Evolutionary conservation across 2,329 filamentous ascomycete genomes (phyloP).

Genomic region (Tricladium varicosporioides): DNA sequence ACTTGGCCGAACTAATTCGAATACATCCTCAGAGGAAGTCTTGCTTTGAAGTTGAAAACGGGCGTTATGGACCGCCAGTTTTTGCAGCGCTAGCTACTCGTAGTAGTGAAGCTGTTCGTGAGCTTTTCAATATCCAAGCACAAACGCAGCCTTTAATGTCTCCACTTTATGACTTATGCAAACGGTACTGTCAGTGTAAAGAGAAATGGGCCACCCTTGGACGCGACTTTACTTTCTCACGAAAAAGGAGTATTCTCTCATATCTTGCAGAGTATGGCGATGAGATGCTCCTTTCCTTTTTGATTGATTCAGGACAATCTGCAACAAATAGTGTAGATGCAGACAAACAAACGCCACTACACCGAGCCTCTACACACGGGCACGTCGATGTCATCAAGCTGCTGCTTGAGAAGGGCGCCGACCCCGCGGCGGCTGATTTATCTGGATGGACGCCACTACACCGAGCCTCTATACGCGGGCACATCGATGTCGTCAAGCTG

Average conservation of each 20-base stretch:
- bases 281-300: too few species aligned
- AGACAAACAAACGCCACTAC: slow-evolving; percentile 11
- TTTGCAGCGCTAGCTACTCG: slow-evolving; percentile 37
- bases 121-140: slow-evolving; percentile 23
- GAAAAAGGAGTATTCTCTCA: slow-evolving; percentile 2
- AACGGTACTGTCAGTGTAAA: slow-evolving; percentile 8
- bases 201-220: slow-evolving; percentile 4
- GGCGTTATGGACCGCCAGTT: slow-evolving; percentile 36
- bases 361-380: slow-evolving; percentile 2
- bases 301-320: too few species aligned
- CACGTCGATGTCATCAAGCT: neutral
- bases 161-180: slow-evolving; percentile 7
- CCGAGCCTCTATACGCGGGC: slow-evolving; percentile 6
- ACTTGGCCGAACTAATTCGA: slow-evolving; percentile 30
- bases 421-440: slow-evolving; percentile 1
- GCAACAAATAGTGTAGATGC: too few species aligned
- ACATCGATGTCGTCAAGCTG: neutral
- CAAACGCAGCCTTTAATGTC: slow-evolving; percentile 5
- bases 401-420: slow-evolving; percentile 5
- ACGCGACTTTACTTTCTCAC: slow-evolving; percentile 14
- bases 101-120: slow-evolving; percentile 28
- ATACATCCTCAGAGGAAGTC: slow-evolving; percentile 20
- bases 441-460: slow-evolving; percentile 10
- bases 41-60: slow-evolving; percentile 26
- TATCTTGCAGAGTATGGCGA: slow-evolving; percentile 9